Base-by-base conservation (phyloP, 1,284 basidiomycete species). In the Boletus smithii region DNA sequence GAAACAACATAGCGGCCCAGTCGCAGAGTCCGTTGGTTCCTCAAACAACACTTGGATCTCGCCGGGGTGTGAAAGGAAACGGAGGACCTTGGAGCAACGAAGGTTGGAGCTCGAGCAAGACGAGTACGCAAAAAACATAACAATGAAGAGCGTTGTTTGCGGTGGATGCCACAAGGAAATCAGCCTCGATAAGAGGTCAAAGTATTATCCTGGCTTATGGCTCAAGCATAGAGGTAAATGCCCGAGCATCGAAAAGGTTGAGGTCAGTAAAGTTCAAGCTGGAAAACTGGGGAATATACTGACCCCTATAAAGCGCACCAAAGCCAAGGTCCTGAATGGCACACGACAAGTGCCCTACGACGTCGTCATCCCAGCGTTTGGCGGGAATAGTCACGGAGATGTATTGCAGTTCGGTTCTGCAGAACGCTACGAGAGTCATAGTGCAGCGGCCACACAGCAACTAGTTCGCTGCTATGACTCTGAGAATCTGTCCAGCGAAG, bases 191-290 rank as follows among this genome's bases (percentile, higher is more conserved):
- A 69, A 68, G 43, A 39, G 63, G 38, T 68, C 66, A 1, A 40
- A 53, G 31, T 69, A 69, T 46, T 69, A 69, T 20, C 65, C 63
- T 22, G 63, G 63, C 5, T n/a, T 65, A 4, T 65, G 63, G 63
- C 30, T 40, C 39, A 65, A 65, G 47, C 63, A 65, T 31, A 55
- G 35, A 31, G 17, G 46, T 3, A 65, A 65, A 49, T 65, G 66
- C 33, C 53, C 48, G 22, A 13, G 37, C 23, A 52, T 65, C 38
- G 49, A 52, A 40, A 57, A 49, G 22, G 44, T 62, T 3, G 56
- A 68, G 60, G 63, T 69, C 8, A 66, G 66, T 49, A 13, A 14
- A 11, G 9, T 22, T 40, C 24, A 3, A 16, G 8, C 9, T 27
- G 11, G 27, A 26, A 36, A 34, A 23, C 14, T 2, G 18, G 26